Evolutionary conservation across 805 yeast genomes (phyloP).

Genomic region (Candida hungchunana): DNA sequence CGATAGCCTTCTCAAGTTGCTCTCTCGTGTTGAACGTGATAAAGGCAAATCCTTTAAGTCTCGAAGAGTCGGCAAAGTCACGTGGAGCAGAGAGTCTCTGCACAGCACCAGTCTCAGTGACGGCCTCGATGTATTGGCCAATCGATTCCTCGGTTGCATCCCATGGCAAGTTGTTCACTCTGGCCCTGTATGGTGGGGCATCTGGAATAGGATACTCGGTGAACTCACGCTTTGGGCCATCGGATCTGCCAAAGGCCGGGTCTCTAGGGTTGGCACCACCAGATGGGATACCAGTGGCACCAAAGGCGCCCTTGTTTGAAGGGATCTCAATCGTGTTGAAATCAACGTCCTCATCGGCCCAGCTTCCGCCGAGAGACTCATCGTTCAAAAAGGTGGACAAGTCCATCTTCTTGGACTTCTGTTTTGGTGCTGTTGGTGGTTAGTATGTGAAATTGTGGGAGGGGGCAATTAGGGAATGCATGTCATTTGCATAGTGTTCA

Average conservation of each 20-base stretch:
- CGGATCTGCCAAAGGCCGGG: slow-evolving; percentile 3
- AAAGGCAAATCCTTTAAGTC: slow-evolving; percentile 84
- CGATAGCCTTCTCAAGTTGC: slow-evolving; percentile 69
- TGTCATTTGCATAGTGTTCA: too few relatives aligned
- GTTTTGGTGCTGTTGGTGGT: slow-evolving; percentile 49
- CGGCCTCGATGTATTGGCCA: slow-evolving; percentile 54
- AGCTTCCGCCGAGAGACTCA: slow-evolving; percentile 65
- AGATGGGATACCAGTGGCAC: slow-evolving; percentile 26
- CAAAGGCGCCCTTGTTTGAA: slow-evolving; percentile 30
- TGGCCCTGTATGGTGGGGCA: slow-evolving; percentile 88
- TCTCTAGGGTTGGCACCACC: slow-evolving; percentile 31
- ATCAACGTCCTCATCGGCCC: slow-evolving; percentile 87
- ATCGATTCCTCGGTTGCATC: slow-evolving; percentile 66
- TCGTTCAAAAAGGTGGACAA: slow-evolving; percentile 80
- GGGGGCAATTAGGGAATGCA: too few relatives aligned
- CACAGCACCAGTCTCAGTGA: slow-evolving; percentile 50
- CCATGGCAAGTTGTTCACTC: slow-evolving; percentile 82
- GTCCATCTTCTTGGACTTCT: slow-evolving; percentile 75
- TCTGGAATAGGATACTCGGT: slow-evolving; percentile 85
- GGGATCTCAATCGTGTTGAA: slow-evolving; percentile 58
- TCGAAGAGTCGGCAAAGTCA: slow-evolving; percentile 55
- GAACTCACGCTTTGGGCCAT: slow-evolving; percentile 43
- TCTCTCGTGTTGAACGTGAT: slow-evolving; percentile 77
- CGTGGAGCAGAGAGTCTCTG: slow-evolving; percentile 67
- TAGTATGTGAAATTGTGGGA: slow-evolving; percentile 7